Evolutionary conservation across 2,329 filamentous ascomycete species (phyloP).

Genomic region (Phialocephala subalpina): DNA sequence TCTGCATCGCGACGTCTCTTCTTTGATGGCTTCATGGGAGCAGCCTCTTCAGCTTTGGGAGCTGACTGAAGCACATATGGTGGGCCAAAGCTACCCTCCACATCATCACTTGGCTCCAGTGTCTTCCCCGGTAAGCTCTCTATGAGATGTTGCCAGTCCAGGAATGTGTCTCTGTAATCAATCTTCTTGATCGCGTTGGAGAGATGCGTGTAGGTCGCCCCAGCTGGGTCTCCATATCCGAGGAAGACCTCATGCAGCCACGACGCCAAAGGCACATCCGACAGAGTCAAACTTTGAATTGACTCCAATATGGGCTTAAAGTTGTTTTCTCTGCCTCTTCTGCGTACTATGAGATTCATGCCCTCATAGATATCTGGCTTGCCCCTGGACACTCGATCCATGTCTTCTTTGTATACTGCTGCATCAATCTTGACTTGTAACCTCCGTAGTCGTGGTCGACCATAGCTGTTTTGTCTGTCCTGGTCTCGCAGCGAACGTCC

Average conservation of each 20-base stretch:
- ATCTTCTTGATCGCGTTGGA: conserved; percentile 79
- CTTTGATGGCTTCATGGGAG: conserved; percentile 72
- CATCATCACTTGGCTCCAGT: conserved; percentile 79
- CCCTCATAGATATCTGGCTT: conserved; percentile 81
- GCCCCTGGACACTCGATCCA: conserved; percentile 68
- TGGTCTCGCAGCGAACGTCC: conserved; percentile 75
- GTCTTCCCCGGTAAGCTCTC: conserved; percentile 89
- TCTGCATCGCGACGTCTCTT: conserved; percentile 86
- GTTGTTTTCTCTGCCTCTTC: conserved; percentile 92
- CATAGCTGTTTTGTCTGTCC: conserved; percentile 69
- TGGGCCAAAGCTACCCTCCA: conserved; percentile 78
- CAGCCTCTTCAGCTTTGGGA: conserved; percentile 59
- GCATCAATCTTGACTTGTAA: conserved; percentile 85
- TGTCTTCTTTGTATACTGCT: conserved; percentile 79
- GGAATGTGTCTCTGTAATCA: conserved; percentile 92
- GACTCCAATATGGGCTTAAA: conserved; percentile 94
- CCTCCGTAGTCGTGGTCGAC: conserved; percentile 67
- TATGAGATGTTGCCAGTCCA: conserved; percentile 93
- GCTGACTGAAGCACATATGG: conserved; percentile 84
- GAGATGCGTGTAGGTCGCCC: conserved; percentile 85
- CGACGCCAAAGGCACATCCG: conserved; percentile 83
- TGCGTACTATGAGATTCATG: conserved; percentile 86
- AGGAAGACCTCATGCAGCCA: conserved; percentile 98
- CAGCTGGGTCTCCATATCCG: conserved; percentile 93
- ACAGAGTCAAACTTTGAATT: conserved; percentile 84